Base-by-base conservation (phyloP, 2,329 filamentous ascomycete genomes). In the Drechslerella dactyloides region DNA sequence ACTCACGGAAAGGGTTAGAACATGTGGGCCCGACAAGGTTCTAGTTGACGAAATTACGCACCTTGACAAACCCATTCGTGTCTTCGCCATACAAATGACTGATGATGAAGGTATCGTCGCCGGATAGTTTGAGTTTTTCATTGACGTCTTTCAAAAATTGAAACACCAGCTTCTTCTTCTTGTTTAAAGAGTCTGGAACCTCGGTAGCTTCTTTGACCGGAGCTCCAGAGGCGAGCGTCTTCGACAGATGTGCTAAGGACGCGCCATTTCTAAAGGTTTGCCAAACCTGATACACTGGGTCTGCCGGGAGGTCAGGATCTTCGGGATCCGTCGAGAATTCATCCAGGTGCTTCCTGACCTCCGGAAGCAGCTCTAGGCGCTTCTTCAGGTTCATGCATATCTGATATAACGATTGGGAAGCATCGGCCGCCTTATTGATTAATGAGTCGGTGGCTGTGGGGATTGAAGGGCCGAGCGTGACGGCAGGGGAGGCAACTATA, bases 1-100 rank as follows among this genome's bases (percentile, higher is more conserved):
- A 23, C 42, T 40, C 51, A 15, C 8, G 61, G 21, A 21, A 6
- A 35, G 37, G n/a, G 33, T 17, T 51, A 11, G 17, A 30, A 6
- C n/a, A n/a, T n/a, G n/a, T n/a, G n/a, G n/a, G n/a, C n/a, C n/a
- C 57, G 24, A 54, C 46, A 15, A 35, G 11, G 8, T 21, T 21
- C 6, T 21, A 5, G n/a, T 21, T 21, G 11, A 8, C 27, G 44
- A 48, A 23, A 48, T 2, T 51, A 55, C 53, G 35, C 55, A 91
- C 90, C 85, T 97, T 97, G 75, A 97, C 92, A 79, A 99, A 97
- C 1, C 94, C 94, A 50, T 91, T 97, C 0, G 94, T 99, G 80
- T 97, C 96, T 76, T 93, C 91, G 60, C 91, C 91, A 80, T 94
- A 93, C 51, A 97, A 82, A 80, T 99, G 93, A 66, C 87, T 90